These are phyloP conservation scores for Cucurbita pepo DNA, from an alignment of 306 rosid species.

Conservation along the genomic window DNA sequence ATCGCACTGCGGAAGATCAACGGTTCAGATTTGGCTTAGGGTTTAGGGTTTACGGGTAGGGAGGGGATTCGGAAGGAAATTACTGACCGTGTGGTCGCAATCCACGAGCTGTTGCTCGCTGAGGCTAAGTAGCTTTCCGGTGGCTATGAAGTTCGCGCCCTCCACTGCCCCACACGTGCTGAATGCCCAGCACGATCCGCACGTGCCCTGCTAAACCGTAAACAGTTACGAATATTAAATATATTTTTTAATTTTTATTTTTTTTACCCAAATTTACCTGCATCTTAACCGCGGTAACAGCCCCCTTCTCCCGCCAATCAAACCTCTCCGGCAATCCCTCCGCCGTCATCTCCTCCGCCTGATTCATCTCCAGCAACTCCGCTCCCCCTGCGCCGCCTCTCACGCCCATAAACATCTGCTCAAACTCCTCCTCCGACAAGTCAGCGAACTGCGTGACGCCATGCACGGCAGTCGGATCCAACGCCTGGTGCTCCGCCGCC, in stretches of 20 bases:
- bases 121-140: slow-evolving; percentile 70
- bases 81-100: slow-evolving; percentile 48
- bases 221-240: no score
- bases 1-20: slow-evolving; percentile 33
- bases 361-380: background rate
- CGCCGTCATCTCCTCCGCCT: slow-evolving; percentile 10
- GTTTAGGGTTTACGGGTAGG: background rate
- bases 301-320: slow-evolving; percentile 89
- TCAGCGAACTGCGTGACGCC: slow-evolving; percentile 83
- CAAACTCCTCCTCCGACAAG: slow-evolving; percentile 52
- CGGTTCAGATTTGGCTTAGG: background rate
- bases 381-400: slow-evolving; percentile 10
- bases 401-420: slow-evolving; percentile 38
- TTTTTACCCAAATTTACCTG: slow-evolving; percentile 29
- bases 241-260: no score
- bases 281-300: slow-evolving; percentile 71
- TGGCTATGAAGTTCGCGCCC: slow-evolving; percentile 70
- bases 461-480: slow-evolving; percentile 73
- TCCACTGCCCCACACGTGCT: slow-evolving; percentile 79
- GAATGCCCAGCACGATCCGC: slow-evolving; percentile 97
- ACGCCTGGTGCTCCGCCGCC: slow-evolving; percentile 61
- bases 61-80: background rate
- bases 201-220: slow-evolving; percentile 31
- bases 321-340: slow-evolving; percentile 58
- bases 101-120: slow-evolving; percentile 94